Evolutionary conservation across 2,329 filamentous ascomycete species (phyloP).

Genomic region (Cadophora gregata): DNA sequence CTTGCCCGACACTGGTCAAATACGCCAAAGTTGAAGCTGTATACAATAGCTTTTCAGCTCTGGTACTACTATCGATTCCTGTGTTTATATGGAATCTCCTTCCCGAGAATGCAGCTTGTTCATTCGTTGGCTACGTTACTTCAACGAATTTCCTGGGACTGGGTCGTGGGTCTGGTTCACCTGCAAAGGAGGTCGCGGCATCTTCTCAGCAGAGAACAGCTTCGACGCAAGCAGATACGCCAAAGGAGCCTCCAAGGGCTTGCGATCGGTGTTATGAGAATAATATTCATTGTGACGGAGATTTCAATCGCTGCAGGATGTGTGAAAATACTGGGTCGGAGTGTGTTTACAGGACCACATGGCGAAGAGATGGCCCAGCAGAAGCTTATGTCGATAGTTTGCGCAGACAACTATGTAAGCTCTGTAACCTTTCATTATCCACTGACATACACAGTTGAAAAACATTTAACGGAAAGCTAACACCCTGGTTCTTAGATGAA

Average conservation of each 20-base stretch:
- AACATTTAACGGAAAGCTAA: not conserved
- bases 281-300: not conserved
- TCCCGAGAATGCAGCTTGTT: constrained; percentile 61
- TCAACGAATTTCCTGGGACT: constrained; percentile 17
- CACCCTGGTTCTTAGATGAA: not conserved
- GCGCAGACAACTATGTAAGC: not conserved
- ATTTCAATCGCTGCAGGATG: not conserved
- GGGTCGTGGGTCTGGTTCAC: not conserved
- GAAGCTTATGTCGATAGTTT: constrained; percentile 2
- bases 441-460: not conserved
- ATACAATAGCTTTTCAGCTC: constrained; percentile 65
- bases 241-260: not conserved
- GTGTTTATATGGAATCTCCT: constrained; percentile 65
- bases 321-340: not conserved
- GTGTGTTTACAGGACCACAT: not conserved
- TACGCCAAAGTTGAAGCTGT: constrained; percentile 66
- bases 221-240: not conserved
- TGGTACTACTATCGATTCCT: constrained; percentile 62
- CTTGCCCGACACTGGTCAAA: constrained; percentile 61
- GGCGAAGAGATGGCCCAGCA: not conserved
- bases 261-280: not conserved
- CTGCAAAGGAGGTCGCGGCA: not conserved
- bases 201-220: not conserved
- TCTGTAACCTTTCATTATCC: not conserved
- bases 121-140: constrained; percentile 64